Evolutionary conservation across 2,329 filamentous ascomycete species (phyloP).

Genomic region (Dothiorella sarmentorum): DNA sequence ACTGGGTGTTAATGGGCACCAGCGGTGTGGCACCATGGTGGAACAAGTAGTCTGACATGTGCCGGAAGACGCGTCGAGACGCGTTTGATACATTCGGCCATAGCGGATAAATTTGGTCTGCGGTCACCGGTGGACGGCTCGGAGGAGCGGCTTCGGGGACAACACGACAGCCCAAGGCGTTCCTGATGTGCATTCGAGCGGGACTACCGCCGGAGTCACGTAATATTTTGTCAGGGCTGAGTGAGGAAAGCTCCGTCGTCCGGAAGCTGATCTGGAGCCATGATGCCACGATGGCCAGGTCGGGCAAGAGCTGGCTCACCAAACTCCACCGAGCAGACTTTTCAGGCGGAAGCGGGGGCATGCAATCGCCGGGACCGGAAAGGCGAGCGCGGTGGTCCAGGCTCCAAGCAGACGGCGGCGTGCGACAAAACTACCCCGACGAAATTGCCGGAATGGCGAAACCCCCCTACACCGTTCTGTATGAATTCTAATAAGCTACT

Average conservation of each 20-base stretch:
- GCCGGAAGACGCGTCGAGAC: slow-evolving; percentile 14
- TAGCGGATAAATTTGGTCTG: not conserved
- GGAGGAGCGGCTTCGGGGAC: not conserved
- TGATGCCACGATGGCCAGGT: not conserved
- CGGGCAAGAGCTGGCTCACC: not conserved
- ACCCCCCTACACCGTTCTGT: too few species aligned
- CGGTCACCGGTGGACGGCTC: slow-evolving; percentile 2
- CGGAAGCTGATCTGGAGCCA: not conserved
- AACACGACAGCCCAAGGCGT: not conserved
- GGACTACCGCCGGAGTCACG: not conserved
- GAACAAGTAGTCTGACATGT: not conserved
- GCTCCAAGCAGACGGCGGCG: not conserved
- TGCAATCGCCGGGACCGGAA: slow-evolving; percentile 1
- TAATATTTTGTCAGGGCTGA: not conserved
- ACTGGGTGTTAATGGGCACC: not conserved
- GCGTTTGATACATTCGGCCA: slow-evolving; percentile 7
- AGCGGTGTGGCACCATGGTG: not conserved
- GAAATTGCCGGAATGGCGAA: too few species aligned
- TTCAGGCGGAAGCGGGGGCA: not conserved
- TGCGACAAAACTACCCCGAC: too few species aligned
- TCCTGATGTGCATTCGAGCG: not conserved
- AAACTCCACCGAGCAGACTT: slow-evolving; percentile 7
- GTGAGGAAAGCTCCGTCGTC: slow-evolving; percentile 9
- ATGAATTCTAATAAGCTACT: too few species aligned
- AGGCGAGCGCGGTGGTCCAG: slow-evolving; percentile 8